These are phyloP conservation scores for Aspergillus spinulosporus DNA, from an alignment of 2,329 filamentous ascomycete species.

Conservation along the genomic window DNA sequence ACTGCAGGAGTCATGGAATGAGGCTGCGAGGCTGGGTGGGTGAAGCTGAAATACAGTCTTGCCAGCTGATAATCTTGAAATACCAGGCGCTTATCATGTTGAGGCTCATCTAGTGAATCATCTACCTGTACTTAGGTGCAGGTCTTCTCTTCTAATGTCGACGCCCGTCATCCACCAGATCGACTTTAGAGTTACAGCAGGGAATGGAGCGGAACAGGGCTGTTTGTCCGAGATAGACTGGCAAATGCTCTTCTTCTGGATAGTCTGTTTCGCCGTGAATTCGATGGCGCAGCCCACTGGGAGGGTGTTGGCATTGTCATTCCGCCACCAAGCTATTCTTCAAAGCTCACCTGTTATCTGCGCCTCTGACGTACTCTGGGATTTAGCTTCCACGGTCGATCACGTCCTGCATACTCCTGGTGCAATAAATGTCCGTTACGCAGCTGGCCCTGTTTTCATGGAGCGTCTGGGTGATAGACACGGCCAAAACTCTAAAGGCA, in stretches of 20 bases:
- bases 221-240: not conserved
- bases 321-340: not conserved
- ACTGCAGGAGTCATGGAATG: too few relatives aligned
- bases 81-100: too few relatives aligned
- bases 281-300: not conserved
- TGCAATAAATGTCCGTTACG: not conserved
- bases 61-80: too few relatives aligned
- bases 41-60: too few relatives aligned
- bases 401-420: too few relatives aligned
- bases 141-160: too few relatives aligned
- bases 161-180: too few relatives aligned
- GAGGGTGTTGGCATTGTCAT: not conserved
- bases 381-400: too few relatives aligned
- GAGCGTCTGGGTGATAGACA: not conserved
- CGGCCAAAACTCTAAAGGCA: not conserved
- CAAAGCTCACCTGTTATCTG: not conserved
- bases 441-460: not conserved
- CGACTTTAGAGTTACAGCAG: not conserved
- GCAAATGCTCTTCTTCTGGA: not conserved
- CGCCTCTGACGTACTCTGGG: not conserved
- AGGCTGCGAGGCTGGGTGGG: too few relatives aligned
- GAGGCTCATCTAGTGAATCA: too few relatives aligned
- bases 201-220: conserved; percentile 5
- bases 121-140: too few relatives aligned
- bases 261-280: not conserved